These are phyloP conservation scores for Sporothrix schenckii DNA, from an alignment of 2,329 filamentous ascomycete species.

Conservation along the genomic window DNA sequence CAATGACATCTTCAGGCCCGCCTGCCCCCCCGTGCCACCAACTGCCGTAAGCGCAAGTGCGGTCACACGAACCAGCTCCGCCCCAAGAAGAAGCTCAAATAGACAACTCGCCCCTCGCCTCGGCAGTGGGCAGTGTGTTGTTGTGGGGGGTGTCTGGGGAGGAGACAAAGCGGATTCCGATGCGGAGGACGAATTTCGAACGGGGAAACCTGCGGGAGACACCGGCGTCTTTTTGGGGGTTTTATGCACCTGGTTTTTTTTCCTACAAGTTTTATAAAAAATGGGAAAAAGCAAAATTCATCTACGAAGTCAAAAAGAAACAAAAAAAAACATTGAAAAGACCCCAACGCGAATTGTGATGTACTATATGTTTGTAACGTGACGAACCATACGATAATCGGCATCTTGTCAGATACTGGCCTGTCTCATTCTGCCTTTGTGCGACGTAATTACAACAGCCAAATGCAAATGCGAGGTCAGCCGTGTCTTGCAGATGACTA, in stretches of 20 bases:
- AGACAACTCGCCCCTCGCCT: slow-evolving; percentile 43
- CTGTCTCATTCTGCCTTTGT: neutral
- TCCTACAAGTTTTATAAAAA: slow-evolving; percentile 30
- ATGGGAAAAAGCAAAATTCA: slow-evolving; percentile 29
- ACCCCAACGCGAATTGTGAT: neutral
- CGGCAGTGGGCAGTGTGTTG: slow-evolving; percentile 27
- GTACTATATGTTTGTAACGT: too few species aligned
- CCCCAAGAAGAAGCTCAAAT: slow-evolving; percentile 93
- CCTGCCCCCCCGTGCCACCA: slow-evolving; percentile 97
- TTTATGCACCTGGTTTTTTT: slow-evolving; percentile 30
- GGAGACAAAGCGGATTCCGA: slow-evolving; percentile 2
- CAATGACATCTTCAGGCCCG: slow-evolving; percentile 53
- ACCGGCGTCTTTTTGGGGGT: slow-evolving; percentile 34
- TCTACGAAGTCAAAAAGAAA: slow-evolving; percentile 12
- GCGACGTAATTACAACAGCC: neutral
- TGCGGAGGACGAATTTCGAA: slow-evolving; percentile 24
- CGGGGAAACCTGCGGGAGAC: slow-evolving; percentile 26
- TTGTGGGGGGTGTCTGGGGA: slow-evolving; percentile 22
- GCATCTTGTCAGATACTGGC: neutral
- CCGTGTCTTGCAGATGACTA: neutral
- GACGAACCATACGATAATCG: neutral
- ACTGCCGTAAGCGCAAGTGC: slow-evolving; percentile 99
- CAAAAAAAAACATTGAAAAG: slow-evolving; percentile 27
- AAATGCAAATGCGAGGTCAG: neutral
- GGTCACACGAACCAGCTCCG: slow-evolving; percentile 99